A percentile compares a stretch with the other conserved stretches of the same genome.
These are phyloP conservation scores for Mycena filopes DNA, from an alignment of 768 basidiomycete species.

Conservation along the genomic window DNA sequence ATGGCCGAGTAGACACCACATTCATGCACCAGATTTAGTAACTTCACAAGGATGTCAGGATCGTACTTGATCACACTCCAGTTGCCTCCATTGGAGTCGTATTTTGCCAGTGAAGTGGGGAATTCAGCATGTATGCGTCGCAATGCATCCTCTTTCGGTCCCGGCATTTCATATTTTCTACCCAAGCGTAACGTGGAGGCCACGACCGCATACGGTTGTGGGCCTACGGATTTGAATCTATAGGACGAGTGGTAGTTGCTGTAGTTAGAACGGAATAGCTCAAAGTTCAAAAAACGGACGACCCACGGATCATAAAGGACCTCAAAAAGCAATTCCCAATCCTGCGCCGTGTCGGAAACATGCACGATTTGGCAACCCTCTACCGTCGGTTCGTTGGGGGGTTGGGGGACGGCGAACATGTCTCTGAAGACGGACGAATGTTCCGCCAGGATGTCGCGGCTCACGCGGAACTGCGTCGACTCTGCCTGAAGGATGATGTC, in stretches of 20 bases:
- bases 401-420: slow-evolving; percentile 56
- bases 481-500: slow-evolving; percentile 15
- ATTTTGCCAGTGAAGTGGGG: background rate
- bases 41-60: background rate
- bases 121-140: slow-evolving; percentile 4
- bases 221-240: background rate
- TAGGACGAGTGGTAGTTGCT: background rate
- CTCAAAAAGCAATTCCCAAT: slow-evolving; percentile 17
- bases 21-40: slow-evolving; percentile 9
- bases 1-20: slow-evolving; percentile 8
- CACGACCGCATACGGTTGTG: slow-evolving; percentile 2
- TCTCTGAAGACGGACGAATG: slow-evolving; percentile 56
- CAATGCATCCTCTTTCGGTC: slow-evolving; percentile 6
- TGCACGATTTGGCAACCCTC: slow-evolving; percentile 10
- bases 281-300: background rate
- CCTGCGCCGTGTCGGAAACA: slow-evolving; percentile 18
- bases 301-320: slow-evolving; percentile 17
- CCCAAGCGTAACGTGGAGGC: slow-evolving; percentile 17
- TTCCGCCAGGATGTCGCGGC: slow-evolving; percentile 3
- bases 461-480: slow-evolving; percentile 12
- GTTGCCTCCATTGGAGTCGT: too few species aligned
- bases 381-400: slow-evolving; percentile 29
- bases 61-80: background rate
- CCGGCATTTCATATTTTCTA: slow-evolving; percentile 18
- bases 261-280: background rate